A percentile compares a stretch with the other conserved stretches of the same genome.
Conservation (phyloP, 2,329 filamentous ascomycete species). For the Knoxdaviesia proteae region DNA sequence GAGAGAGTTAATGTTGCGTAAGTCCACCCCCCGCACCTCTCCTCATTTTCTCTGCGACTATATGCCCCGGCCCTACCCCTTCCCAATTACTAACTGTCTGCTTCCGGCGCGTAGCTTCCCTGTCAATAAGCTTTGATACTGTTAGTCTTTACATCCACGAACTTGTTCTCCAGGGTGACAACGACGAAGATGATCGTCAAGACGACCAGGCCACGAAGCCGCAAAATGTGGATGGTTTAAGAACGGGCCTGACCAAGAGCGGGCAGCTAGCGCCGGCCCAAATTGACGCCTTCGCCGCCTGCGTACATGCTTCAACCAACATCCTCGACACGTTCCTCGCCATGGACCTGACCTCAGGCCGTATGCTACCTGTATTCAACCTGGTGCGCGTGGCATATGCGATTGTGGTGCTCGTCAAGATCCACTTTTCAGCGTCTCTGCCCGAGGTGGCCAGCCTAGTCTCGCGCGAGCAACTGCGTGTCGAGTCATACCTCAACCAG, state of each 20-base stretch:
- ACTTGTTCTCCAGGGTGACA: conserved; percentile 45
- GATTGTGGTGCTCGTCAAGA: conserved; percentile 51
- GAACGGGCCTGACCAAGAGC: conserved; percentile 6
- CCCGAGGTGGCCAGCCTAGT: conserved; percentile 52
- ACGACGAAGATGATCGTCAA: conserved; percentile 22
- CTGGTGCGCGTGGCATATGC: conserved; percentile 54
- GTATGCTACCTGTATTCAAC: conserved; percentile 47
- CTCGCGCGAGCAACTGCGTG: conserved; percentile 43
- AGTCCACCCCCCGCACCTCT: conserved; percentile 11
- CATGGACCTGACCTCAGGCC: conserved; percentile 36
- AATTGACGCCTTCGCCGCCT: conserved; percentile 45
- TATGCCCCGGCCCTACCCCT: background rate
- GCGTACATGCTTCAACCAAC: conserved; percentile 42
- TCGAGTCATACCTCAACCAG: conserved; percentile 44
- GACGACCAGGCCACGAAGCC: conserved; percentile 13
- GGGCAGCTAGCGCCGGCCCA: conserved; percentile 20
- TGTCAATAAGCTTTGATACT: conserved; percentile 42
- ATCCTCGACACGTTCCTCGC: conserved; percentile 43
- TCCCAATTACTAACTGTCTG: conserved; percentile 6
- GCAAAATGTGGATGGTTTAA: too few species aligned
- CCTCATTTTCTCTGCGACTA: background rate
- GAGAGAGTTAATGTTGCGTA: conserved; percentile 31
- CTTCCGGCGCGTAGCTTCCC: conserved; percentile 23
- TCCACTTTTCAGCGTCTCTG: conserved; percentile 45
- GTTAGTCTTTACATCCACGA: conserved; percentile 59